These are phyloP conservation scores for Daedalea quercina DNA, from an alignment of 768 basidiomycete genomes.

Conservation along the genomic window DNA sequence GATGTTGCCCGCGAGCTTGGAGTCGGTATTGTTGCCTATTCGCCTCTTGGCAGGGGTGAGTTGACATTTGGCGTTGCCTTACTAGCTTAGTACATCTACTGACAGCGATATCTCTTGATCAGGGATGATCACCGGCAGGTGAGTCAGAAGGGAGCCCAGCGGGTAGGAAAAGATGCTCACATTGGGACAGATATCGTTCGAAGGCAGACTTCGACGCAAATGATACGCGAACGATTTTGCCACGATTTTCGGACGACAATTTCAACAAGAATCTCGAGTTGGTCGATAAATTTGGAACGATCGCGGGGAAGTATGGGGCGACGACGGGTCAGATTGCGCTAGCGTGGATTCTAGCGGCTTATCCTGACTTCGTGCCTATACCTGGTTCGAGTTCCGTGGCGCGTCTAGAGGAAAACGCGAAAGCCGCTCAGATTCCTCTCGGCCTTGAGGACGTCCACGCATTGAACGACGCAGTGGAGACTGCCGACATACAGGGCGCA, in stretches of 20 bases:
- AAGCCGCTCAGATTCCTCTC: background rate
- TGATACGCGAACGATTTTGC: constrained; percentile 17
- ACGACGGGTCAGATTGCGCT: constrained; percentile 28
- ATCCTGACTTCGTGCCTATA: constrained; percentile 15
- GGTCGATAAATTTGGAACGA: constrained; percentile 23
- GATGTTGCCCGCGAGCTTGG: constrained; percentile 33
- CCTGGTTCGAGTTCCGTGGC: background rate
- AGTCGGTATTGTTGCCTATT: constrained; percentile 34
- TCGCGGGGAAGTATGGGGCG: constrained; percentile 27
- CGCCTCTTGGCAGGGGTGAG: constrained; percentile 40
- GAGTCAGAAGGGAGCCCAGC: constrained; percentile 17
- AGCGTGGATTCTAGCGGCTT: constrained; percentile 28
- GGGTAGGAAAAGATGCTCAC: too few relatives aligned
- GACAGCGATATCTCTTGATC: constrained; percentile 3
- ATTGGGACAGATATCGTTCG: background rate
- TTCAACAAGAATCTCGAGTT: constrained; percentile 37
- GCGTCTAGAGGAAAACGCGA: background rate
- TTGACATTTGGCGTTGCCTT: too few relatives aligned
- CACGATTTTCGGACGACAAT: constrained; percentile 29
- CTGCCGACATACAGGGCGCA: background rate
- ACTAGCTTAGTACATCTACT: background rate
- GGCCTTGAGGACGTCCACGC: background rate
- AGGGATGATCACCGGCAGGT: constrained; percentile 41
- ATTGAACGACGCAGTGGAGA: background rate
- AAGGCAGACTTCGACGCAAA: constrained; percentile 24